Base-by-base conservation (phyloP, 2,329 filamentous ascomycete species). In the Emericellopsis cladophorae region DNA sequence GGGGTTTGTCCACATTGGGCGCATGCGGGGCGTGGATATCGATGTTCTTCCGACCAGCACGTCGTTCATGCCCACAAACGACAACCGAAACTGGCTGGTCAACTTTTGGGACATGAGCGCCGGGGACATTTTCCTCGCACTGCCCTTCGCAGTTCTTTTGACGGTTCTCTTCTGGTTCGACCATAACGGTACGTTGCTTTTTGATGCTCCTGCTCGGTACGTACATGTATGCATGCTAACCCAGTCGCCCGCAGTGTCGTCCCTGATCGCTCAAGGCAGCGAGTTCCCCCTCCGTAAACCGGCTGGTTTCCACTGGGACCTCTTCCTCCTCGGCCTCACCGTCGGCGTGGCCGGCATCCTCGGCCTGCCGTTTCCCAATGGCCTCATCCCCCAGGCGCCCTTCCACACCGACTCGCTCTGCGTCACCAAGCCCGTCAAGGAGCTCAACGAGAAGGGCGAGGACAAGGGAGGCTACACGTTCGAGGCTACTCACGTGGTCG, bases 91-190 rank as follows among this genome's bases (percentile, higher is more conserved):
- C 36, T 94, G 87, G 87, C 70, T 93, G 41, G 76, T 94, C 22
- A 69, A 77, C 46, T 90, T 94, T 51, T 92, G 86, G 85, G 71
- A 90, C 48, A 70, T 93, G 41, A 66, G 65, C 36, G 76, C 82
- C 6, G 72, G 70, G 1, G 80, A 93, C 42, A 70, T 92, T 7
- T 94, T 94, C 54, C 67, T 88, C 35, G 87, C 88, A 1, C 73
- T 93, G n/a, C 88, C 88, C 0, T 94, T 94, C 62, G 87, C 85
- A 1, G 54, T 93, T 29, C 66, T 94, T 2, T 66, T 94, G 14
- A 94, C 87, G 0, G 79, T 93, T 18, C 63, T 94, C 5, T 94
- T 94, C 56, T 93, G 83, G 65, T 93, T 92, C 56, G 87, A 93
- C 53, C 87, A 93, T 54, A 93, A 92, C 50, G 81, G 81, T 84